phyloP scores from a whole-genome alignment of 2,329 filamentous ascomycete species.

The Talaromyces albobiverticillius region DNA sequence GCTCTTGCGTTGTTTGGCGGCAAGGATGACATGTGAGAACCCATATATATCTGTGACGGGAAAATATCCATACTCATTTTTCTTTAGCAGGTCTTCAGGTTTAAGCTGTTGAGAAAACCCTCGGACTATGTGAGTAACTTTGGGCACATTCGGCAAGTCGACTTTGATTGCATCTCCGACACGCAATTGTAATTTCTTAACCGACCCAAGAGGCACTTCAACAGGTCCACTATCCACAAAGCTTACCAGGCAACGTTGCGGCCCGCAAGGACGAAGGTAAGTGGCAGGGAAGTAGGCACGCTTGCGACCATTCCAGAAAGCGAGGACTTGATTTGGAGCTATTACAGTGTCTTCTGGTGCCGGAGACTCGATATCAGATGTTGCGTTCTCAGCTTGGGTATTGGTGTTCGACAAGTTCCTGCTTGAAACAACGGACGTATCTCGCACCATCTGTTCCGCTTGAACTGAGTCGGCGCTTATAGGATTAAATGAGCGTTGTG shows the following conservation, averaged over 20 bases:
- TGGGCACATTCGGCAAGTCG: slow-evolving; percentile 41
- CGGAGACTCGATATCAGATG: slow-evolving; percentile 9
- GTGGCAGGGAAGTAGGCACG: slow-evolving; percentile 60
- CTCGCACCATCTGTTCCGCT: slow-evolving; percentile 10
- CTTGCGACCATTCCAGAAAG: slow-evolving; percentile 55
- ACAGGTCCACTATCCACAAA: slow-evolving; percentile 44
- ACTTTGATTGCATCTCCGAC: slow-evolving; percentile 48
- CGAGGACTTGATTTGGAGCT: slow-evolving; percentile 55
- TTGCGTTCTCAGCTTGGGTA: background rate
- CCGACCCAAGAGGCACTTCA: slow-evolving; percentile 36
- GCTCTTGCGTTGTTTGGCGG: slow-evolving; percentile 42
- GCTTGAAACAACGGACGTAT: background rate
- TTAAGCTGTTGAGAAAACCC: slow-evolving; percentile 38
- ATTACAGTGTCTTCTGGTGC: slow-evolving; percentile 25
- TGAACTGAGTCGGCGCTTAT: background rate
- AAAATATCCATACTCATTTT: slow-evolving; percentile 21
- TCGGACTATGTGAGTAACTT: slow-evolving; percentile 41
- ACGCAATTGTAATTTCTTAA: slow-evolving; percentile 45
- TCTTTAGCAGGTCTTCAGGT: slow-evolving; percentile 24
- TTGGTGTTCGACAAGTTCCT: background rate
- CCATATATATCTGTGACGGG: slow-evolving; percentile 44
- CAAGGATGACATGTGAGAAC: slow-evolving; percentile 38
- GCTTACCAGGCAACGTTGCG: slow-evolving; percentile 44
- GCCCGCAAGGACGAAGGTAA: slow-evolving; percentile 42
- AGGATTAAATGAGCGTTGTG: slow-evolving; percentile 13